Conservation (phyloP, 2,329 filamentous ascomycete species). For the Thermomyces lanuginosus region DNA sequence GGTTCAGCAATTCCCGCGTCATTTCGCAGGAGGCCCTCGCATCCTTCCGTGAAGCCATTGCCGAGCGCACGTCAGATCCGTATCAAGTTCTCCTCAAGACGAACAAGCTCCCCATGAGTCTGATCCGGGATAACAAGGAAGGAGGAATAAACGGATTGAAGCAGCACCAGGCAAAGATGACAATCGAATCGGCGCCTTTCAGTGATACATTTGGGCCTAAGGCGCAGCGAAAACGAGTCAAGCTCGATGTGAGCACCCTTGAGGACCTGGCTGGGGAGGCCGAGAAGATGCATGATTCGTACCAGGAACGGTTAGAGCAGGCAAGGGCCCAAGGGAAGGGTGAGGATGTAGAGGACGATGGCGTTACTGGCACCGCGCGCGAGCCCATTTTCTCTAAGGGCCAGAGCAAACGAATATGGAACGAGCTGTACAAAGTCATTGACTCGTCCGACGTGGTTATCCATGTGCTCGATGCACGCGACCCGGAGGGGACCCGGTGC, state of each 20-base stretch:
- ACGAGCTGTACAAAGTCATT: slow-evolving; percentile 89
- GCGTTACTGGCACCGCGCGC: slow-evolving; percentile 45
- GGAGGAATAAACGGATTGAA: slow-evolving; percentile 69
- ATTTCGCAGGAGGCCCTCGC: slow-evolving; percentile 79
- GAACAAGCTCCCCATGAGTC: slow-evolving; percentile 90
- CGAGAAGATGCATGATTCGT: slow-evolving; percentile 63
- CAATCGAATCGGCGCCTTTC: slow-evolving; percentile 75
- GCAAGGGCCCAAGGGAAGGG: slow-evolving; percentile 46
- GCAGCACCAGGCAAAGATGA: slow-evolving; percentile 86
- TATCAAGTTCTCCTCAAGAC: slow-evolving; percentile 91
- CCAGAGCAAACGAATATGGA: slow-evolving; percentile 91
- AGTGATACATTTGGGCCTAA: slow-evolving; percentile 84
- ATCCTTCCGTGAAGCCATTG: slow-evolving; percentile 81
- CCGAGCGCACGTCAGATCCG: slow-evolving; percentile 74
- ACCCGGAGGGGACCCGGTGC: slow-evolving; percentile 80
- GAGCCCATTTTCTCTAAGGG: slow-evolving; percentile 89
- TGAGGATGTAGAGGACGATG: slow-evolving; percentile 32
- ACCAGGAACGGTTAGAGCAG: slow-evolving; percentile 65
- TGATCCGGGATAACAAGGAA: slow-evolving; percentile 58
- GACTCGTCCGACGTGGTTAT: slow-evolving; percentile 92
- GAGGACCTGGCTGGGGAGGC: slow-evolving; percentile 67
- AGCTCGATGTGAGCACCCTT: slow-evolving; percentile 68
- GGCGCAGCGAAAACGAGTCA: slow-evolving; percentile 79
- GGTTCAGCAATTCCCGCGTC: slow-evolving; percentile 87
- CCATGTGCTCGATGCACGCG: slow-evolving; percentile 81